These are phyloP conservation scores for Sphaerulina populicola DNA, from an alignment of 2,329 filamentous ascomycete species.

Conservation along the genomic window DNA sequence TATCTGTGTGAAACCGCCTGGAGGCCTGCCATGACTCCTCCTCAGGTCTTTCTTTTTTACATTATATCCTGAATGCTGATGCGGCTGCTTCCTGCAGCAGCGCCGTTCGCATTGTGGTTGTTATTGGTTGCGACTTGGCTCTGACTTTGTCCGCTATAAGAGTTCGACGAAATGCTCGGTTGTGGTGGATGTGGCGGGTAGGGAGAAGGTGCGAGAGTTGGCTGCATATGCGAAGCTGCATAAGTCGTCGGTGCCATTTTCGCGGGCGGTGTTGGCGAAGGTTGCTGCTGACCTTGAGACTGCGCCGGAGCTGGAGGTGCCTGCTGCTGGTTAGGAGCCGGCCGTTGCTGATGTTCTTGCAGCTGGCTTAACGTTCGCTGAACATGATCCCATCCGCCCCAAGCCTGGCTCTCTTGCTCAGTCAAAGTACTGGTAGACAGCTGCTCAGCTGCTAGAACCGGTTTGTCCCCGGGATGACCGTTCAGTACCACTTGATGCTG, in stretches of 20 bases:
- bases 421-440: slow-evolving; percentile 20
- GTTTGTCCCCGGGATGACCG: slow-evolving; percentile 15
- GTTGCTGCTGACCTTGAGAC: slow-evolving; percentile 18
- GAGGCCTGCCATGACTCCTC: not conserved
- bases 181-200: slow-evolving; percentile 9
- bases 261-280: slow-evolving; percentile 6
- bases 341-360: slow-evolving; percentile 39
- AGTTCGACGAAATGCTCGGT: slow-evolving; percentile 14
- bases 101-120: slow-evolving; percentile 12
- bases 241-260: slow-evolving; percentile 9
- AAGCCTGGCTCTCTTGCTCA: slow-evolving; percentile 46
- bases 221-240: slow-evolving; percentile 18
- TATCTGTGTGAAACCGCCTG: no score
- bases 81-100: slow-evolving; percentile 21
- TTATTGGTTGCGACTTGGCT: slow-evolving; percentile 4
- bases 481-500: slow-evolving; percentile 17
- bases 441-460: slow-evolving; percentile 17
- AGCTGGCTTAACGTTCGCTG: slow-evolving; percentile 56
- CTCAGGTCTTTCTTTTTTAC: slow-evolving; percentile 14
- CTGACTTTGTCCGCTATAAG: slow-evolving; percentile 13
- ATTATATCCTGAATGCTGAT: slow-evolving; percentile 36
- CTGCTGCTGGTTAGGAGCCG: slow-evolving; percentile 12
- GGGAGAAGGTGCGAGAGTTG: slow-evolving; percentile 15
- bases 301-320: slow-evolving; percentile 17
- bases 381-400: slow-evolving; percentile 73